These are phyloP conservation scores for Lactifluus subvellereus DNA, from an alignment of 768 basidiomycete genomes.

Conservation along the genomic window DNA sequence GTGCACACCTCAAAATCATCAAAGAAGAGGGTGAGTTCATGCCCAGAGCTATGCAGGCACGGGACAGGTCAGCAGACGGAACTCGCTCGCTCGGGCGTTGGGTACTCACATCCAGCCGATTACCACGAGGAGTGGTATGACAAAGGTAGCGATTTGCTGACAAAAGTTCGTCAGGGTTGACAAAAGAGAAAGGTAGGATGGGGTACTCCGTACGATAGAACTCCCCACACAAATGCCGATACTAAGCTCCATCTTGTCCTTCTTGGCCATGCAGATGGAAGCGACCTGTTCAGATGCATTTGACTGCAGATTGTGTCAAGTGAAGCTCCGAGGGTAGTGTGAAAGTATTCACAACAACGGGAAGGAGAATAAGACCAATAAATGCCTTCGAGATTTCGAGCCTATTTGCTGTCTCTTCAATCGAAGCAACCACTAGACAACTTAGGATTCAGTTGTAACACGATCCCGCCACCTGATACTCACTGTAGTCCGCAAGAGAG, in stretches of 20 bases:
- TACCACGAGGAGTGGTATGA: conserved; percentile 82
- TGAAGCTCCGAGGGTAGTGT: background rate
- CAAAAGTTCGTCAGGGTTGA: background rate
- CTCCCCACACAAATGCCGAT: conserved; percentile 78
- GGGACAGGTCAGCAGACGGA: conserved; percentile 9
- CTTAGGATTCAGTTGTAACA: conserved; percentile 4
- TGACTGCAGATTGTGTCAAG: conserved; percentile 37
- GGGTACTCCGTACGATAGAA: conserved; percentile 53
- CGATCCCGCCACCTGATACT: conserved; percentile 30
- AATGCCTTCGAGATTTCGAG: conserved; percentile 80
- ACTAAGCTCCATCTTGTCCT: conserved; percentile 65
- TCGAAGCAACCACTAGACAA: conserved; percentile 72
- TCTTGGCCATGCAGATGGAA: conserved; percentile 85
- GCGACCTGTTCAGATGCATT: conserved; percentile 85
- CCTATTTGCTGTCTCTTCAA: conserved; percentile 81
- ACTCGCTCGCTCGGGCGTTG: conserved; percentile 19
- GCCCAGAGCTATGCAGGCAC: conserved; percentile 43
- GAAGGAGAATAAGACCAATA: conserved; percentile 81
- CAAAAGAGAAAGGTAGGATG: background rate
- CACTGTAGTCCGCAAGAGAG: conserved; percentile 84
- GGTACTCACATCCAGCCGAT: conserved; percentile 75
- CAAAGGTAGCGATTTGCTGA: conserved; percentile 82
- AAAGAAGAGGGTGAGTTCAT: conserved; percentile 77
- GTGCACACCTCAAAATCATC: conserved; percentile 68
- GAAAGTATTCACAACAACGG: conserved; percentile 62